Evolutionary conservation across 2,329 filamentous ascomycete genomes (phyloP).

Genomic region (Gyromitra esculenta): DNA sequence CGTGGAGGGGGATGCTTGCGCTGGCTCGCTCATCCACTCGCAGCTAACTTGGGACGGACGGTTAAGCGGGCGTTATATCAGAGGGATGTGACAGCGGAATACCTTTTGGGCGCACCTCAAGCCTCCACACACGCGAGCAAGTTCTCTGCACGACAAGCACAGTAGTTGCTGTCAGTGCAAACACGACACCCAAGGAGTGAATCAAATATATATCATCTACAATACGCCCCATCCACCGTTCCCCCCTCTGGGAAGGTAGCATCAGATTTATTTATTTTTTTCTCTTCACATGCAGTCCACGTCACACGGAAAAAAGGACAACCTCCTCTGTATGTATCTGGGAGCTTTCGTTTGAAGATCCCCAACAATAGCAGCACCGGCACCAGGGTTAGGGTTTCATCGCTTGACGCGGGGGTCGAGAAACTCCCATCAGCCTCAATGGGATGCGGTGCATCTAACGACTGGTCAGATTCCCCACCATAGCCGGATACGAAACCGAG

Average conservation of each 20-base stretch:
- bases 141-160: neutral
- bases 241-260: neutral
- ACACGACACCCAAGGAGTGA: slow-evolving; percentile 3
- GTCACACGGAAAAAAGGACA: slow-evolving; percentile 10
- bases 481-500: neutral
- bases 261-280: neutral
- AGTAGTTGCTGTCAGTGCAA: neutral
- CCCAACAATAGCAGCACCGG: neutral
- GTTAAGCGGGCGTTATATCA: slow-evolving; percentile 2
- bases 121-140: neutral
- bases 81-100: slow-evolving; percentile 8
- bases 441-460: slow-evolving; percentile 6
- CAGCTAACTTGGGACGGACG: slow-evolving; percentile 8
- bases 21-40: neutral
- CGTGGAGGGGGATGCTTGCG: neutral
- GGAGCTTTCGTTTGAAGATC: neutral
- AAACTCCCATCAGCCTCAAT: slow-evolving; percentile 14
- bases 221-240: neutral
- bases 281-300: slow-evolving; percentile 30
- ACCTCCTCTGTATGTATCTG: neutral
- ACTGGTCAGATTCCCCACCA: neutral
- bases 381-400: slow-evolving; percentile 1
- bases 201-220: neutral
- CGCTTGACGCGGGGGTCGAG: slow-evolving; percentile 16
- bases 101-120: neutral